phyloP scores from a whole-genome alignment of 495 filamentous ascomycete genomes.

The Thermothielavioides terrestris region DNA sequence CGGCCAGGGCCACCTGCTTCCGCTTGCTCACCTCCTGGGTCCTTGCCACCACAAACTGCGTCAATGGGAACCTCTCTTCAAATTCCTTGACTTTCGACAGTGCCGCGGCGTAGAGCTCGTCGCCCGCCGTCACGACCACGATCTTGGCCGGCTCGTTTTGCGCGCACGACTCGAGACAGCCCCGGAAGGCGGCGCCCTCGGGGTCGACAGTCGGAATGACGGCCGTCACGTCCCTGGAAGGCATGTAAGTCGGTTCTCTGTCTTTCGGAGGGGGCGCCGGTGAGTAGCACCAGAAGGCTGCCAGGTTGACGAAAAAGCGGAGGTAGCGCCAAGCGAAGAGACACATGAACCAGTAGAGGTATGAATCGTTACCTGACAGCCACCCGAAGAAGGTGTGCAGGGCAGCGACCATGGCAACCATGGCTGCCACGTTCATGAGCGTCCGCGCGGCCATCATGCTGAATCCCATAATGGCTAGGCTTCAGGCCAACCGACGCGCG shows the following conservation, averaged over 20 bases:
- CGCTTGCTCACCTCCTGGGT: slow-evolving; percentile 39
- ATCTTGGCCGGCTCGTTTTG: slow-evolving; percentile 26
- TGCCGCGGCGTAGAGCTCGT: slow-evolving; percentile 11
- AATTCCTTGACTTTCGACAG: slow-evolving; percentile 5
- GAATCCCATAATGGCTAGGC: too few species aligned
- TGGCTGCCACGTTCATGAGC: not conserved
- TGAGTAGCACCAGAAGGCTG: slow-evolving; percentile 39
- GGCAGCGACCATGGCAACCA: not conserved
- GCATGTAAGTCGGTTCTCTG: slow-evolving; percentile 26
- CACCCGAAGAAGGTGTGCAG: not conserved
- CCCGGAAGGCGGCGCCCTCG: slow-evolving; percentile 22
- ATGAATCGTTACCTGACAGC: not conserved
- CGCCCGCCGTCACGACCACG: slow-evolving; percentile 30
- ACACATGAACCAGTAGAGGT: slow-evolving; percentile 15
- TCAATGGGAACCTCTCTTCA: slow-evolving; percentile 2
- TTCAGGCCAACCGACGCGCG: too few species aligned
- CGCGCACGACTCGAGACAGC: slow-evolving; percentile 26
- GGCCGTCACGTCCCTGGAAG: slow-evolving; percentile 42
- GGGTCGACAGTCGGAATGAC: slow-evolving; percentile 47
- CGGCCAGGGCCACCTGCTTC: slow-evolving; percentile 37
- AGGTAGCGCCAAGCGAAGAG: slow-evolving; percentile 34
- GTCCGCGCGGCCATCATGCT: not conserved
- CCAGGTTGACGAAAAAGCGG: slow-evolving; percentile 38
- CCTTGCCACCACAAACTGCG: slow-evolving; percentile 14
- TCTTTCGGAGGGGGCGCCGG: slow-evolving; percentile 28